These are phyloP conservation scores for Psilocybe azurescens DNA, from an alignment of 768 basidiomycete genomes.

Conservation along the genomic window DNA sequence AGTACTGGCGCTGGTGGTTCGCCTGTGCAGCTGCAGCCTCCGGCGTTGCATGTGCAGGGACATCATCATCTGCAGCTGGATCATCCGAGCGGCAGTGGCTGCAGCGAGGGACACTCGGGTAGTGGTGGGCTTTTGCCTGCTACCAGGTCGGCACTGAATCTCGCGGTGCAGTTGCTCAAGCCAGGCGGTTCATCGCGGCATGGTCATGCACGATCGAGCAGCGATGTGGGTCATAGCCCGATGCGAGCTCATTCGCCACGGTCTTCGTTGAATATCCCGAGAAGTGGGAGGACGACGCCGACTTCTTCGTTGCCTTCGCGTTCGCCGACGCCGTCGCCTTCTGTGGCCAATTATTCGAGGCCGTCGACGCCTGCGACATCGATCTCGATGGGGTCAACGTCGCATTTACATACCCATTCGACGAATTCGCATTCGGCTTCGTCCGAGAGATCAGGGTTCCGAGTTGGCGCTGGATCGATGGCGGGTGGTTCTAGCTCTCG, in stretches of 20 bases:
- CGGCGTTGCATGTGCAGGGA: slow-evolving; percentile 1
- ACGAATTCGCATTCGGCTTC: slow-evolving; percentile 9
- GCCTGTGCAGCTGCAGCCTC: slow-evolving; percentile 2
- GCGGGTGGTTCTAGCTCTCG: slow-evolving; percentile 4
- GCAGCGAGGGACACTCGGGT: not conserved
- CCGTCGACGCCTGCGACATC: slow-evolving; percentile 18
- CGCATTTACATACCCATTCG: slow-evolving; percentile 12
- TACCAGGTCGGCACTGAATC: slow-evolving; percentile 45
- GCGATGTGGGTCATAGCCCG: slow-evolving; percentile 37
- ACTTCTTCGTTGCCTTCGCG: slow-evolving; percentile 4
- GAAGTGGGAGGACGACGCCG: slow-evolving; percentile 30
- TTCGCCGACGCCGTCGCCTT: slow-evolving; percentile 7
- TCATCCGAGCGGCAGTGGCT: not conserved
- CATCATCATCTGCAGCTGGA: slow-evolving; percentile 23
- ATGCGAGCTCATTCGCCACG: slow-evolving; percentile 27
- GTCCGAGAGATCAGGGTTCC: slow-evolving; percentile 14
- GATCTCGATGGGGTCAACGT: slow-evolving; percentile 10
- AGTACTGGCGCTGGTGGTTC: not conserved
- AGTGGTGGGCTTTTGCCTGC: slow-evolving; percentile 16
- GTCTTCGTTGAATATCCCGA: slow-evolving; percentile 39
- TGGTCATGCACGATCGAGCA: slow-evolving; percentile 45
- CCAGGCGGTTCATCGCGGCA: slow-evolving; percentile 25
- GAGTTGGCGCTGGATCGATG: slow-evolving; percentile 19
- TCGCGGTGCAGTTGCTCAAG: slow-evolving; percentile 50
- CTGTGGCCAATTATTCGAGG: slow-evolving; percentile 2